Conservation (phyloP, 2,329 filamentous ascomycete genomes). For the Verruconis gallopava region DNA sequence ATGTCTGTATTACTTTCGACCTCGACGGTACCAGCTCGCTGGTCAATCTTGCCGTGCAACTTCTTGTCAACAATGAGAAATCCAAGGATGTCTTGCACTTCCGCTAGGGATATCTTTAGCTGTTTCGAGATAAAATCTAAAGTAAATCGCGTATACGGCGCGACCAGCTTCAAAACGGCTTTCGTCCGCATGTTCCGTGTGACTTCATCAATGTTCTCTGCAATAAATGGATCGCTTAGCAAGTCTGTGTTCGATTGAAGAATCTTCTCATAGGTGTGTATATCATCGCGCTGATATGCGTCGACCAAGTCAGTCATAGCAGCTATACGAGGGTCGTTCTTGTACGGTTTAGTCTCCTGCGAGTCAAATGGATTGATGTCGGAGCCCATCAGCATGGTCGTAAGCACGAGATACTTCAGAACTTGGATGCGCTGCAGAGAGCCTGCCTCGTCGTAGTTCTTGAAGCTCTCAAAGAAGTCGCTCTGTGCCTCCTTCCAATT, state of each 20-base stretch:
- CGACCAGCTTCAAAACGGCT: constrained; percentile 82
- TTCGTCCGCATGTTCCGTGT: constrained; percentile 97
- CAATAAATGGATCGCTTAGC: constrained; percentile 85
- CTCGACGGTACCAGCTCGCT: constrained; percentile 71
- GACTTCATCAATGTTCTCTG: constrained; percentile 97
- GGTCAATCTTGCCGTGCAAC: constrained; percentile 78
- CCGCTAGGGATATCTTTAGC: constrained; percentile 69
- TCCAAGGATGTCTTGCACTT: constrained; percentile 91
- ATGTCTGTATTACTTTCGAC: constrained; percentile 63
- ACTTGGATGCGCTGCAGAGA: constrained; percentile 94
- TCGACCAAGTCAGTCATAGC: constrained; percentile 97
- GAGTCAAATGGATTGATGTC: constrained; percentile 98
- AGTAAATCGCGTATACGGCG: constrained; percentile 87
- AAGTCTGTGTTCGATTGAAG: constrained; percentile 80
- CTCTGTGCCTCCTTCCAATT: constrained; percentile 97
- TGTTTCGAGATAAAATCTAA: constrained; percentile 77
- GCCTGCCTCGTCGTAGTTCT: constrained; percentile 96
- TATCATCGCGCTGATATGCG: constrained; percentile 90
- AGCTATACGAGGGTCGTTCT: constrained; percentile 83
- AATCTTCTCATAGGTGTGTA: constrained; percentile 80
- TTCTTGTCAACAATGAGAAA: constrained; percentile 87
- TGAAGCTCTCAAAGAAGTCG: constrained; percentile 97
- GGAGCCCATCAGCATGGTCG: constrained; percentile 97
- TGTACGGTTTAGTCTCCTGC: constrained; percentile 97
- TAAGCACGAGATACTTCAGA: constrained; percentile 88